Conservation (phyloP, 257 asterid species). For the Echium plantagineum region DNA sequence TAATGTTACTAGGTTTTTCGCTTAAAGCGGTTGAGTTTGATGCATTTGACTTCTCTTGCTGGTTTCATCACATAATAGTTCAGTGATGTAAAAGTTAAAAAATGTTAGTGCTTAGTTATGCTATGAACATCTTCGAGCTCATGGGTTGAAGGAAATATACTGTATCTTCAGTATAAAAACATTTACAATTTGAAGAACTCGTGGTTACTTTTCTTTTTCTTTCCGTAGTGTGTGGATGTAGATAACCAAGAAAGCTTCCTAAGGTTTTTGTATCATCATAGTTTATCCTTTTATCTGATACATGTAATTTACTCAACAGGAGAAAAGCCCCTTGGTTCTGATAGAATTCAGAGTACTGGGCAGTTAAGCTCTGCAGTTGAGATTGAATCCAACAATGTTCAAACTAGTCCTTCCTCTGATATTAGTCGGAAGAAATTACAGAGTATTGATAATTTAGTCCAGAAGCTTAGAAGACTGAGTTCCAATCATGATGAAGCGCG, state of each 20-base stretch:
- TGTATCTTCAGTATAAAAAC: background rate
- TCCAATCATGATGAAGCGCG: conserved; percentile 84
- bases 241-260: background rate
- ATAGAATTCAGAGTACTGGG: conserved; percentile 11
- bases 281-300: background rate
- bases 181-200: background rate
- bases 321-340: conserved; percentile 20
- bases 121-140: background rate
- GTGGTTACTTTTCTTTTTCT: background rate
- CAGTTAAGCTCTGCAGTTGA: conserved; percentile 17
- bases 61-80: background rate
- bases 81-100: background rate
- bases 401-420: conserved; percentile 26
- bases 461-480: conserved; percentile 72
- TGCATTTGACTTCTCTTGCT: too few relatives aligned
- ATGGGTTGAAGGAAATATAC: too few relatives aligned
- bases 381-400: conserved; percentile 13
- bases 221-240: background rate
- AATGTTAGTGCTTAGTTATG: background rate
- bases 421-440: conserved; percentile 56
- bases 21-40: background rate
- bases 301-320: conserved; percentile 29
- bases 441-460: conserved; percentile 63
- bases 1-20: background rate
- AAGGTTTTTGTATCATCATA: background rate